Base-by-base conservation (phyloP, 2,329 filamentous ascomycete species). In the Ramularia endophylla region DNA sequence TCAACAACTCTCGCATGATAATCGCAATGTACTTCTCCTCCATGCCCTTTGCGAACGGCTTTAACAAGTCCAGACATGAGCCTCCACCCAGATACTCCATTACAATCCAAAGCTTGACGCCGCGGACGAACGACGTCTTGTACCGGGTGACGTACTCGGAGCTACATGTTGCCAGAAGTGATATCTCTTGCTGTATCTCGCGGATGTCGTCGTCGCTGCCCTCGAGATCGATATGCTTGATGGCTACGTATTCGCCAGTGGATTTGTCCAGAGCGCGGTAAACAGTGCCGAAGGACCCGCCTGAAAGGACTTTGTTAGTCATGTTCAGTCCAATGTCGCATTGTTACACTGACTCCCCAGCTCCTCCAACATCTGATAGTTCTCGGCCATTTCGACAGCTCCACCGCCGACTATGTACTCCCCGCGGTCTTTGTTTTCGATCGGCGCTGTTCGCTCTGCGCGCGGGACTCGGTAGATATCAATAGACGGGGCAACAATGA, bases 211-310 rank as follows among this genome's bases (percentile, higher is more conserved):
- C 92, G 65, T 94, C 90, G 71, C 88, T 97, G 44, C 90, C 94
- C 69, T 98, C 92, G 60, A 98, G 86, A 65, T 98, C 92, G 65
- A 98, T 97, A 88, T 97, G 63, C 68, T 98, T 98, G 66, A 98
- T 92, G 22, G 92, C 92, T 40, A 97, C 92, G 29, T 89, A 84
- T 58, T 95, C 88, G 51, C 90, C 90, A 1, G 90, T 95, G 19
- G 80, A 72, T 62, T 82, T 87, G 58, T 97, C 88, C 59, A 95
- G 89, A 37, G 88, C 92, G 65, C 95, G 95, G 75, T 94, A 98
- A 22, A 98, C 92, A 32, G 90, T 81, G 42, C 92, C 92, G 65
- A 98, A 98, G 65, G 89, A 95, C 44, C 90, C 90, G 66, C 87
- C 87, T 94, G n/a, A n/a, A n/a, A n/a, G n/a, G n/a, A n/a, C n/a